Conservation (phyloP, 768 basidiomycete species). For the Hericium erinaceus region DNA sequence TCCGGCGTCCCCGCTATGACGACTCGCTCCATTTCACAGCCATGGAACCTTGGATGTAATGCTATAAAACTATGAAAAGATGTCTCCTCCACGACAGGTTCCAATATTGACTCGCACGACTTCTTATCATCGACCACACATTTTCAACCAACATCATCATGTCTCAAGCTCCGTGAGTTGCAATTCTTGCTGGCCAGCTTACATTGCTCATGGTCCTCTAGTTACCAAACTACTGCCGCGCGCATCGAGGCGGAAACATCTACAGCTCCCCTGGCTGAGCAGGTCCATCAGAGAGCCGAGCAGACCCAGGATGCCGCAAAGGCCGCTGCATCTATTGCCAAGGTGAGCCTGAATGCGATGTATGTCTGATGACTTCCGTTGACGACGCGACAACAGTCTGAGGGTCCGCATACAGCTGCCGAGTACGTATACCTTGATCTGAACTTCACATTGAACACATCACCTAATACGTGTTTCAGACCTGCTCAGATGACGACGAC, state of each 20-base stretch:
- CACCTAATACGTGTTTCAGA: not conserved
- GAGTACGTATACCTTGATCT: not conserved
- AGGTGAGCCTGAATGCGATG: not conserved
- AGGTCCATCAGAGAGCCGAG: conserved; percentile 1
- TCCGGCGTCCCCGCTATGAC: not conserved
- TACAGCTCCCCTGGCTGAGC: conserved; percentile 4
- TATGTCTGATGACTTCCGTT: no score
- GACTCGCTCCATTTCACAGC: not conserved
- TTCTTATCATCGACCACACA: not conserved
- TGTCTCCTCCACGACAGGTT: not conserved
- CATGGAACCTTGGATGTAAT: not conserved
- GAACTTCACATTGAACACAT: no score
- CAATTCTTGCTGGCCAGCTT: not conserved
- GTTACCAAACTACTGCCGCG: conserved; percentile 9
- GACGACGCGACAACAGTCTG: not conserved
- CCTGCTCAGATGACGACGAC: conserved; percentile 31
- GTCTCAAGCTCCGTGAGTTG: not conserved
- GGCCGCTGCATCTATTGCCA: conserved; percentile 4
- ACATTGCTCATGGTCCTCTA: not conserved
- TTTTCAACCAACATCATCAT: conserved; percentile 1
- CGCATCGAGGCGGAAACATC: conserved; percentile 9
- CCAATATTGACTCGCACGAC: not conserved
- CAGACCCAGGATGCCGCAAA: conserved; percentile 3
- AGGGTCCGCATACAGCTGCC: not conserved
- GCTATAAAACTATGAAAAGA: not conserved